A percentile compares a stretch with the other conserved stretches of the same genome.
Conservation (phyloP, 345 rosid species). For the Angophora floribunda region DNA sequence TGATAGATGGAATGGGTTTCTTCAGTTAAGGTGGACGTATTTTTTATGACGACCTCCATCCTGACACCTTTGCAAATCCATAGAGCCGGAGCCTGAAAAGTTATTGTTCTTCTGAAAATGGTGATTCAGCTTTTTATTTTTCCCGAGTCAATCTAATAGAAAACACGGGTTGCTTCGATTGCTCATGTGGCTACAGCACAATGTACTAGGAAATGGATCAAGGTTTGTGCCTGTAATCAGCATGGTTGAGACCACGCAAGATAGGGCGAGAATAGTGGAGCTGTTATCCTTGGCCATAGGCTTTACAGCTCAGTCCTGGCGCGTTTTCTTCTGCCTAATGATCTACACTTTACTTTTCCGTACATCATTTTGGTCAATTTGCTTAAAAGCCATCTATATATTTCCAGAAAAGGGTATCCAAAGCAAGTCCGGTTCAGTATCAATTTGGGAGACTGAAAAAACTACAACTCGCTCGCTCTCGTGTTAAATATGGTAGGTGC, state of each 20-base stretch:
- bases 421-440: neutral
- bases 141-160: neutral
- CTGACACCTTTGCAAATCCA: neutral
- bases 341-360: neutral
- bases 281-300: neutral
- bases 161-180: neutral
- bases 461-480: neutral
- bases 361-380: neutral
- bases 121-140: neutral
- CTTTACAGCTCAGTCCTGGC: neutral
- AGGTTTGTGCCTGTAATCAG: neutral
- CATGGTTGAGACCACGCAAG: neutral
- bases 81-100: neutral
- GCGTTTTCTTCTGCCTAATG: neutral
- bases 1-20: neutral
- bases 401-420: neutral
- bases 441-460: neutral
- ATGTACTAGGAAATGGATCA: neutral
- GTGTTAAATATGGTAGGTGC: neutral
- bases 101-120: neutral
- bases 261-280: neutral
- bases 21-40: neutral
- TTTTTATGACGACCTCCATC: neutral
- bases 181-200: neutral
- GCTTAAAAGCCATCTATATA: neutral